Evolutionary conservation across 768 basidiomycete genomes (phyloP).

Genomic region (Austroboletus eburneus): DNA sequence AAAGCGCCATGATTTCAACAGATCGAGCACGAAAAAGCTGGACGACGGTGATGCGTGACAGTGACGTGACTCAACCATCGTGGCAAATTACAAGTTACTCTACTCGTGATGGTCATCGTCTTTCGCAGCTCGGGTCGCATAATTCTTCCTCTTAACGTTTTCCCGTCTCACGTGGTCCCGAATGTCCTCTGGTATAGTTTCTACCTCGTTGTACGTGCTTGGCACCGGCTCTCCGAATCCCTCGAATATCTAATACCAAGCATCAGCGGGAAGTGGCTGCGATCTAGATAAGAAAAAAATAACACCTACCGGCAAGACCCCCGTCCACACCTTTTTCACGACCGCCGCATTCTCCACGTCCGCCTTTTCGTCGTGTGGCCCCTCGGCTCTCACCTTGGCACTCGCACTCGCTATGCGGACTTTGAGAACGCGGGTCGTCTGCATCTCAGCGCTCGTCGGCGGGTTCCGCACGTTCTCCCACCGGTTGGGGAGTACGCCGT

Average conservation of each 20-base stretch:
- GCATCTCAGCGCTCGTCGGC: conserved; percentile 20
- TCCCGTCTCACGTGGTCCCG: conserved; percentile 20
- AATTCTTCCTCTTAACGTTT: conserved; percentile 23
- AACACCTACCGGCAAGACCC: conserved; percentile 20
- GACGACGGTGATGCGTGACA: too few species aligned
- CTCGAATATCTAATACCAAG: conserved; percentile 19
- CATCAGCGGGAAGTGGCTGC: too few species aligned
- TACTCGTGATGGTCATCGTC: too few species aligned
- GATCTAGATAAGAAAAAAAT: not conserved
- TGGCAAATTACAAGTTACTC: too few species aligned
- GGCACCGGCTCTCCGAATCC: conserved; percentile 25
- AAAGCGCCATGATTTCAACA: too few species aligned
- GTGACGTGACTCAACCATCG: too few species aligned
- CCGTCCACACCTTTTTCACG: conserved; percentile 19
- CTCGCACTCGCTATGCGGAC: conserved; percentile 19
- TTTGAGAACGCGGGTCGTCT: conserved; percentile 22
- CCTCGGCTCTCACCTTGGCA: conserved; percentile 22
- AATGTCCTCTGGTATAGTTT: conserved; percentile 16
- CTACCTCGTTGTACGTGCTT: conserved; percentile 17
- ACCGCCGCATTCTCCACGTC: conserved; percentile 16
- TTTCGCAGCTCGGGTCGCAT: conserved; percentile 18
- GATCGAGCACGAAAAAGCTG: too few species aligned
- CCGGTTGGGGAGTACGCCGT: conserved; percentile 19
- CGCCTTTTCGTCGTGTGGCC: conserved; percentile 18
- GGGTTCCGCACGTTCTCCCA: conserved; percentile 21